Evolutionary conservation across 1,139 yeast genomes (phyloP).

Genomic region (Ogataea hybrid): DNA sequence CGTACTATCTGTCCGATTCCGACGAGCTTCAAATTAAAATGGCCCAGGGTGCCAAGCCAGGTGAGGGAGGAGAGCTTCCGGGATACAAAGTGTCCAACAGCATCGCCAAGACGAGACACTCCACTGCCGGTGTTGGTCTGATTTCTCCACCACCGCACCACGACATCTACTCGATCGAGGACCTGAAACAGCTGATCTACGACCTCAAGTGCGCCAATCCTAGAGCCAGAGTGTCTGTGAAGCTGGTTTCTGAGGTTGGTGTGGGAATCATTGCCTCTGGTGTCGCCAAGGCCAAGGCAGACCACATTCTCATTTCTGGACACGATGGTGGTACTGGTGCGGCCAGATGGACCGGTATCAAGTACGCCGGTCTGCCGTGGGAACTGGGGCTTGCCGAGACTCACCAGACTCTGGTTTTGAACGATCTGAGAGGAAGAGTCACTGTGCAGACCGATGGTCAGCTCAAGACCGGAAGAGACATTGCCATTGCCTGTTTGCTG

Average conservation of each 20-base stretch:
- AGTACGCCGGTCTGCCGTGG: conserved; percentile 98
- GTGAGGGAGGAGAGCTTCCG: conserved; percentile 99
- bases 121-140: conserved; percentile 95
- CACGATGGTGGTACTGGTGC: conserved; percentile 99
- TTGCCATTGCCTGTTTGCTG: conserved; percentile 90
- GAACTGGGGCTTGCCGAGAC: conserved; percentile 98
- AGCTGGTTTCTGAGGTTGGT: conserved; percentile 96
- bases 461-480: conserved; percentile 92
- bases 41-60: conserved; percentile 99
- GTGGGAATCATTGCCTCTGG: conserved; percentile 99
- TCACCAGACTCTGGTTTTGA: conserved; percentile 93
- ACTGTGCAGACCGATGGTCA: conserved; percentile 97
- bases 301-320: conserved; percentile 91
- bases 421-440: conserved; percentile 94
- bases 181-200: conserved; percentile 92
- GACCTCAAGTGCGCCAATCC: conserved; percentile 97
- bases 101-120: conserved; percentile 94
- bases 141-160: conserved; percentile 99
- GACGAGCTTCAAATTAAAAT: conserved; percentile 97
- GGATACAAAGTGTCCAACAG: conserved; percentile 87
- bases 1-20: conserved; percentile 90
- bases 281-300: conserved; percentile 98
- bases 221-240: conserved; percentile 93
- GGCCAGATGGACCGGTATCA: conserved; percentile 94
- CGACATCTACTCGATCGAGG: conserved; percentile 97